These are phyloP conservation scores for Saccharomycopsis schoenii DNA, from an alignment of 805 yeast species.

Conservation along the genomic window DNA sequence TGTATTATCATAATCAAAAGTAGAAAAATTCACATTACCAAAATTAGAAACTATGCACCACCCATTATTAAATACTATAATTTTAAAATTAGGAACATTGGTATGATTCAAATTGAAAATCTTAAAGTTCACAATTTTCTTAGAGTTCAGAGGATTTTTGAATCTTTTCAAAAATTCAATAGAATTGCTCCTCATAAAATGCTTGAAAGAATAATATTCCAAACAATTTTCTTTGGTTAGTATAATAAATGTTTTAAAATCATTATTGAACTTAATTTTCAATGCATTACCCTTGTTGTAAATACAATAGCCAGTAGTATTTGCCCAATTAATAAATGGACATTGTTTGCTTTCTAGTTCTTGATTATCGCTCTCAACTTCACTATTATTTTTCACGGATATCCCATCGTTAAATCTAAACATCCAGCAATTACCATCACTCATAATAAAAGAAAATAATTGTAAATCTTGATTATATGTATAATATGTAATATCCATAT, in stretches of 20 bases:
- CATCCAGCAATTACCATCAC: conserved; percentile 17
- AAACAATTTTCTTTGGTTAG: conserved; percentile 10
- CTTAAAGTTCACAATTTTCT: background rate
- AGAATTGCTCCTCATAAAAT: background rate
- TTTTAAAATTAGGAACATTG: conserved; percentile 8
- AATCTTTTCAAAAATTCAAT: conserved; percentile 14
- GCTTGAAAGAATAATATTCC: conserved; percentile 10
- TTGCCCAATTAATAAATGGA: background rate
- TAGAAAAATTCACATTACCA: conserved; percentile 22
- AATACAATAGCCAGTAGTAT: conserved; percentile 12
- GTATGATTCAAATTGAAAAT: conserved; percentile 14
- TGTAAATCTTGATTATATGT: conserved; percentile 3
- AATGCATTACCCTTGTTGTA: conserved; percentile 10
- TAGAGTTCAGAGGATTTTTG: conserved; percentile 15
- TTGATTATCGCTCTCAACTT: background rate
- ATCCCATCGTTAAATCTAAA: conserved; percentile 4
- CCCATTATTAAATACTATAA: conserved; percentile 18
- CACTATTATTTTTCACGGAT: background rate
- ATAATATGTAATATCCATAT: conserved; percentile 1
- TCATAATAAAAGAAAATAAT: conserved; percentile 13
- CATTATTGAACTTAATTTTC: conserved; percentile 8
- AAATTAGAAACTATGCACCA: conserved; percentile 25
- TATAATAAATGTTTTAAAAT: conserved; percentile 10
- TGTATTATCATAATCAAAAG: conserved; percentile 18
- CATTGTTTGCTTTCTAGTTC: background rate